Evolutionary conservation across 257 asterid genomes (phyloP).

Genomic region (Nicotiana otophora): DNA sequence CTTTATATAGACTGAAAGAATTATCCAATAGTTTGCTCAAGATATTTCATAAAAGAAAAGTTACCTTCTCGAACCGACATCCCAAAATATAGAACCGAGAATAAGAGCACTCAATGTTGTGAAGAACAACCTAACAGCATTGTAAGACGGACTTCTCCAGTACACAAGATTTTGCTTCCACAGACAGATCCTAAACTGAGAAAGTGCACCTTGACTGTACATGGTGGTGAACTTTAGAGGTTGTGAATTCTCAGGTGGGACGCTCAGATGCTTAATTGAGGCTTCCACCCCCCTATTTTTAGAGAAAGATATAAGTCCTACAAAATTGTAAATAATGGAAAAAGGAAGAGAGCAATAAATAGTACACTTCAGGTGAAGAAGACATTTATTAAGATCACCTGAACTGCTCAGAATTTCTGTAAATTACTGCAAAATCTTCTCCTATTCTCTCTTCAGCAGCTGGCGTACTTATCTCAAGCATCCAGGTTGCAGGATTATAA

Average conservation of each 20-base stretch:
- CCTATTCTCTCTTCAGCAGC: conserved; percentile 59
- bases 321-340: neutral
- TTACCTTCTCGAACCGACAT: conserved; percentile 72
- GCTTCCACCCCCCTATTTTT: conserved; percentile 64
- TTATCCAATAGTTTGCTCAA: neutral
- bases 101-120: conserved; percentile 68
- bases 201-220: conserved; percentile 42
- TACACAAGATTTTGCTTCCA: conserved; percentile 79
- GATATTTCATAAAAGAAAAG: neutral
- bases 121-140: conserved; percentile 70
- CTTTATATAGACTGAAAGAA: neutral
- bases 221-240: conserved; percentile 53
- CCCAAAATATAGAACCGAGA: conserved; percentile 78
- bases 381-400: conserved; percentile 32
- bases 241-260: conserved; percentile 56
- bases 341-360: conserved; percentile 9
- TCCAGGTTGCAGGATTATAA: conserved; percentile 94
- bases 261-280: conserved; percentile 42
- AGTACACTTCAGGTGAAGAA: neutral
- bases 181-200: conserved; percentile 60
- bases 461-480: conserved; percentile 79
- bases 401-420: conserved; percentile 53
- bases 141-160: conserved; percentile 80
- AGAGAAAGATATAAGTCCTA: neutral
- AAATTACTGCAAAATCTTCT: conserved; percentile 56